Evolutionary conservation across 176 grass and related monocot species (phyloP), one percentile per base, ranked within the genome.

Genomic region (Cenchrus americanus): DNA sequence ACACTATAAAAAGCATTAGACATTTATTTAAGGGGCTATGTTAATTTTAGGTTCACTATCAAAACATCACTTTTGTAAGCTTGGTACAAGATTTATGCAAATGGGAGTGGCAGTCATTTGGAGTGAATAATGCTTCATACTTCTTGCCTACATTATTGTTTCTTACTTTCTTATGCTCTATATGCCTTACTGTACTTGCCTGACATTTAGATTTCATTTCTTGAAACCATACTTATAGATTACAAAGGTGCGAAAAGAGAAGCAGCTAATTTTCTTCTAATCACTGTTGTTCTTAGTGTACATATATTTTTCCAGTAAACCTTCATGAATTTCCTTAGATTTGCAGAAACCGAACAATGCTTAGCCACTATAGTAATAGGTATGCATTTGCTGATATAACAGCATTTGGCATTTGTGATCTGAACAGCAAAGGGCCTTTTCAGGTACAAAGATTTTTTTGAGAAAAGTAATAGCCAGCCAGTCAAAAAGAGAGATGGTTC

Each of bases 371-470:
- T 62, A 4, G 21, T 68, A 68, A 60, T 62, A 66, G 58, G 60
- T 52, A 17, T 80, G 23, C 60, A 53, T 69, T 55, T 92, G 72
- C n/a, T 52, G 11, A 10, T 84, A 61, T 51, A 46, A 37, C 69
- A 48, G 14, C 14, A 68, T 59, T 62, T 79, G 26, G 8, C 42
- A 19, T 27, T 27, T 73, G 61, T 62, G 10, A 13, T 91, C 77
- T 88, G 40, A 88, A 23, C 19, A 70, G 40, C 14, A 72, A 88
- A 88, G 34, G 10, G 1, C 71, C 14, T 69, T 82, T 86, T 27
- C 82, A 98, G 96, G 85, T 98, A 98, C 84, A 24, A 92, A 27
- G 91, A 95, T 40, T 98, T 95, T 80, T 95, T 95, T 88, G 77
- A 72, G 61, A 93, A 88, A 88, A 72, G 41, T 10, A 37, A 2